Conservation (phyloP, 306 rosid genomes). For the Alnus rubra region DNA sequence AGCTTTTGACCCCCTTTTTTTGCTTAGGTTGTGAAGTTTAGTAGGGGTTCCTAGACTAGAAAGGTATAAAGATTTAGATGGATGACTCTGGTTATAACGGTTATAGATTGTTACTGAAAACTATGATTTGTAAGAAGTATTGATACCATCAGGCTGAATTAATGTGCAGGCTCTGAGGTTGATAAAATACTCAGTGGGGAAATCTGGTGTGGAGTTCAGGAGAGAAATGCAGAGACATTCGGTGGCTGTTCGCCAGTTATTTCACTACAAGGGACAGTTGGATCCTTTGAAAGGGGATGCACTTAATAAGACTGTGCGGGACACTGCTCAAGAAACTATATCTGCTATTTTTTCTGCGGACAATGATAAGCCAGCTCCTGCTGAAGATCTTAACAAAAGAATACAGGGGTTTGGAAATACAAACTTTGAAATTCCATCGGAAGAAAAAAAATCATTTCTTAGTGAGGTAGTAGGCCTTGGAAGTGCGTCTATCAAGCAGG, state of each 20-base stretch:
- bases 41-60: neutral
- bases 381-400: conserved; percentile 77
- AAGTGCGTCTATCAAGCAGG: conserved; percentile 95
- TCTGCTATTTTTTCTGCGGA: conserved; percentile 77
- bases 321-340: conserved; percentile 84
- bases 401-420: conserved; percentile 98
- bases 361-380: conserved; percentile 72
- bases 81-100: neutral
- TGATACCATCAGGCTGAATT: conserved; percentile 17
- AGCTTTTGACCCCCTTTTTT: neutral
- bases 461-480: conserved; percentile 98
- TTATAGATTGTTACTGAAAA: neutral
- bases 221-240: conserved; percentile 99
- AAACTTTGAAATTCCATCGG: conserved; percentile 57
- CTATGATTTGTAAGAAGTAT: conserved; percentile 1
- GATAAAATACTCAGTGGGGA: conserved; percentile 84
- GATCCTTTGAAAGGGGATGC: conserved; percentile 98
- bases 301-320: conserved; percentile 88
- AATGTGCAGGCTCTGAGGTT: conserved; percentile 78
- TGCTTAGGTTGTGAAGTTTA: neutral
- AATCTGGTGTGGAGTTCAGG: conserved; percentile 95
- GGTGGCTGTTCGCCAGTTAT: conserved; percentile 76
- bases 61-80: neutral
- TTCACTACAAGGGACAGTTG: conserved; percentile 87
- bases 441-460: conserved; percentile 81